A percentile compares a stretch with the other conserved stretches of the same genome.
phyloP scores from a whole-genome alignment of 2,329 filamentous ascomycete species.

The Cladosporium sp. region DNA sequence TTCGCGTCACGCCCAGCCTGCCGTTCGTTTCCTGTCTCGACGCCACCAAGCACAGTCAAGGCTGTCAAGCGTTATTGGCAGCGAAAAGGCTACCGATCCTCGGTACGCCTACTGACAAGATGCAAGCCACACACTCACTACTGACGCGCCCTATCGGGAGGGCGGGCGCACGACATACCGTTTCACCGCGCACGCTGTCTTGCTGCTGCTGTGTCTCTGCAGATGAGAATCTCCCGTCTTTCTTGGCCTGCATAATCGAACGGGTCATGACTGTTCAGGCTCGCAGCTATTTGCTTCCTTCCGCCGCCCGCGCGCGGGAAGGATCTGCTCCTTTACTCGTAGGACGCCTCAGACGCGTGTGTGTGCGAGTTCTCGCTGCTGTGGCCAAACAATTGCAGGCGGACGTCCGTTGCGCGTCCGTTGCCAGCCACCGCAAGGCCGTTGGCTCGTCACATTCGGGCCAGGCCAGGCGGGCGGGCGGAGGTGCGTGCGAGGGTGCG shows the following conservation, averaged over 20 bases:
- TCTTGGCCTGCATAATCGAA: conserved; percentile 12
- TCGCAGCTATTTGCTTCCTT: not conserved
- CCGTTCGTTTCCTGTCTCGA: not conserved
- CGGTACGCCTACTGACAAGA: not conserved
- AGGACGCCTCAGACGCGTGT: not conserved
- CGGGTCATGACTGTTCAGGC: conserved; percentile 3
- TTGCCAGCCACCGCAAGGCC: not conserved
- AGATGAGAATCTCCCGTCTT: conserved; percentile 2
- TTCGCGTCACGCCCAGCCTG: not conserved
- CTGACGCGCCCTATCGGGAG: not conserved
- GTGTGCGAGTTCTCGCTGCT: not conserved
- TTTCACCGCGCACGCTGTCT: conserved; percentile 9
- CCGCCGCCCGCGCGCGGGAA: not conserved
- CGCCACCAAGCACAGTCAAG: conserved; percentile 4
- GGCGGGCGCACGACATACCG: conserved; percentile 1
- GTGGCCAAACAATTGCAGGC: not conserved
- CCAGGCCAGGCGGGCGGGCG: not conserved
- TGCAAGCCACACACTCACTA: too few relatives aligned
- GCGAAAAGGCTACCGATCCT: not conserved
- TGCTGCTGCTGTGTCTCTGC: not conserved
- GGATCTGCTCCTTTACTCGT: not conserved
- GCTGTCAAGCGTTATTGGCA: not conserved
- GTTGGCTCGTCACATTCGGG: not conserved
- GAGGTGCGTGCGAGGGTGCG: too few relatives aligned
- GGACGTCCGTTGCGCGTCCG: not conserved